Conservation (phyloP, 2,329 filamentous ascomycete species). For the Diaporthe caulivora region DNA sequence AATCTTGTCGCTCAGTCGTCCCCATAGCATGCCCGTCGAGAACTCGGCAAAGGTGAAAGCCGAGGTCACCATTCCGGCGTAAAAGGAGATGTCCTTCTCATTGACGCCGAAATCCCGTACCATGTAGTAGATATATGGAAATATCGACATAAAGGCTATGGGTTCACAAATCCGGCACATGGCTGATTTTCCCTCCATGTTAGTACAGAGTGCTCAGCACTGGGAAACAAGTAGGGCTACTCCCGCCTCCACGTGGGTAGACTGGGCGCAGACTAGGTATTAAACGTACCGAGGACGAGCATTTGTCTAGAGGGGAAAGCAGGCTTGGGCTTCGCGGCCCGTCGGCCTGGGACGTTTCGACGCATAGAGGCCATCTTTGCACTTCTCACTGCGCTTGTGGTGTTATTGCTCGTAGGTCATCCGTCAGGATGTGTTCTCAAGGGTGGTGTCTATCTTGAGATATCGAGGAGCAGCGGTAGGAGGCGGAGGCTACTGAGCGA, state of each 20-base stretch:
- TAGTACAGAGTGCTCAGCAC: conserved; percentile 9
- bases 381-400: conserved; percentile 28
- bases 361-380: conserved; percentile 35
- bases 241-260: not conserved
- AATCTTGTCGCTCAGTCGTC: conserved; percentile 88
- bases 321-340: conserved; percentile 46
- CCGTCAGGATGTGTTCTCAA: conserved; percentile 27
- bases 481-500: conserved; percentile 22
- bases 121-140: conserved; percentile 99
- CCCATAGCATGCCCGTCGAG: conserved; percentile 92
- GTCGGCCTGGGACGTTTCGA: conserved; percentile 25
- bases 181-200: conserved; percentile 62
- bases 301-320: conserved; percentile 60
- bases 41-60: conserved; percentile 97
- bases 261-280: not conserved
- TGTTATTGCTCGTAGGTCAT: conserved; percentile 30
- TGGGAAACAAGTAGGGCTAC: not conserved
- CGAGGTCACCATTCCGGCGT: conserved; percentile 95
- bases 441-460: conserved; percentile 21
- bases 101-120: conserved; percentile 91
- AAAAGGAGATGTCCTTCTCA: conserved; percentile 86
- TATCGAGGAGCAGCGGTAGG: not conserved
- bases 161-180: conserved; percentile 97
- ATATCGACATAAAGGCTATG: conserved; percentile 99
- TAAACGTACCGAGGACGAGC: conserved; percentile 63